Evolutionary conservation across 495 filamentous ascomycete species (phyloP).

Genomic region (Neurospora sublineolata): DNA sequence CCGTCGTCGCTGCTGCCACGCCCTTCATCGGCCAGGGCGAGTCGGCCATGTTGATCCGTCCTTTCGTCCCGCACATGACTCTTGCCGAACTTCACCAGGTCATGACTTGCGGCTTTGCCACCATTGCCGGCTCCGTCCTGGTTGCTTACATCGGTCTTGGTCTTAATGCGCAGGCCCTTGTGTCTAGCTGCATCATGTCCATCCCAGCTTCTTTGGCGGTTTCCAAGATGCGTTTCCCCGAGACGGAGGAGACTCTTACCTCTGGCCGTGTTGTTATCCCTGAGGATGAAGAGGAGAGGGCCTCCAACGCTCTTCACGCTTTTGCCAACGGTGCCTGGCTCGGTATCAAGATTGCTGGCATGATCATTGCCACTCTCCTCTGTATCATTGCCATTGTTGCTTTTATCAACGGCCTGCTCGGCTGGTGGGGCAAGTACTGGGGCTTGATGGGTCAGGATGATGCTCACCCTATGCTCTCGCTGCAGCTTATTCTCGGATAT

Average conservation of each 20-base stretch:
- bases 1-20: constrained; percentile 84
- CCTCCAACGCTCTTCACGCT: constrained; percentile 73
- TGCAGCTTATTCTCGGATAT: constrained; percentile 72
- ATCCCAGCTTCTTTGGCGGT: constrained; percentile 81
- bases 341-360: constrained; percentile 77
- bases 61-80: constrained; percentile 74
- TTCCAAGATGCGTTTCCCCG: constrained; percentile 79
- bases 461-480: constrained; percentile 47
- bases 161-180: constrained; percentile 71
- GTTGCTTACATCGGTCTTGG: constrained; percentile 73
- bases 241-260: constrained; percentile 74
- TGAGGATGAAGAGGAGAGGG: constrained; percentile 53
- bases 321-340: constrained; percentile 83
- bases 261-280: constrained; percentile 70
- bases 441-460: constrained; percentile 40
- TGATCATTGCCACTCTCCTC: constrained; percentile 67
- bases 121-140: constrained; percentile 60
- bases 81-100: constrained; percentile 79
- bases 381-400: constrained; percentile 76
- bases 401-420: constrained; percentile 65
- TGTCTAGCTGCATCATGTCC: constrained; percentile 87
- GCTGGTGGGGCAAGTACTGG: constrained; percentile 82
- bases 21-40: constrained; percentile 93
- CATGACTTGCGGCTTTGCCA: constrained; percentile 64
- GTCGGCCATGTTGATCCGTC: constrained; percentile 81